Conservation (phyloP, 2,329 filamentous ascomycete genomes). For the Aulographum hederae region DNA sequence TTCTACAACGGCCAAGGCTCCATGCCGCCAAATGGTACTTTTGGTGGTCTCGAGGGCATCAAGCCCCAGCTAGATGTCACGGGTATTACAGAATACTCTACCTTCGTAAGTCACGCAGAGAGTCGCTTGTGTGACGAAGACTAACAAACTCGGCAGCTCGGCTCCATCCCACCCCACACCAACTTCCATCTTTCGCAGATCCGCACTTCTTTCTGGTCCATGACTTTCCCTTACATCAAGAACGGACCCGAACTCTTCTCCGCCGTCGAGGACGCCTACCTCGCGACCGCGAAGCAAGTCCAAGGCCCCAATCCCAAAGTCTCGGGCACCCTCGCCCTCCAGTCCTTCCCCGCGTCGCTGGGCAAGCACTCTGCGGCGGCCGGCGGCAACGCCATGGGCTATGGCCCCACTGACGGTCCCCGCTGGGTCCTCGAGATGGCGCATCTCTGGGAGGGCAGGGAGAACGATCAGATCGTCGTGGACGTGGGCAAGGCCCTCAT, state of each 20-base stretch:
- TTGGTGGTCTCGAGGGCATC: conserved; percentile 17
- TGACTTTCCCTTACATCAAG: conserved; percentile 11
- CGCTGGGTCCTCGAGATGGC: conserved; percentile 8
- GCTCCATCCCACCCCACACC: neutral
- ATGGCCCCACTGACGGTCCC: conserved; percentile 4
- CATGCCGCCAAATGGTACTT: conserved; percentile 13
- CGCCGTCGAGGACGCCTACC: conserved; percentile 15
- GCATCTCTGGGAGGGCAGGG: conserved; percentile 8
- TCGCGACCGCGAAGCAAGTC: conserved; percentile 10
- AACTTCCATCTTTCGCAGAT: neutral
- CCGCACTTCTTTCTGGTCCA: conserved; percentile 9
- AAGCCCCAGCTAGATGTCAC: conserved; percentile 9
- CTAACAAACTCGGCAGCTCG: too few species aligned
- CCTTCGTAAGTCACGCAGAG: conserved; percentile 10
- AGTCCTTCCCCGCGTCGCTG: conserved; percentile 13
- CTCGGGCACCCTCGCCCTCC: conserved; percentile 14
- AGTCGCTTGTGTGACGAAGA: too few species aligned
- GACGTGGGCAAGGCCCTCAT: conserved; percentile 6
- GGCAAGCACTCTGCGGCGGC: conserved; percentile 1
- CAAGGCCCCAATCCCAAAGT: conserved; percentile 10
- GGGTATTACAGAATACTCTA: conserved; percentile 13
- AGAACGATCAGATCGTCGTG: conserved; percentile 7
- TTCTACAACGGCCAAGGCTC: conserved; percentile 17
- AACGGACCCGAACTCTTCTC: conserved; percentile 15
- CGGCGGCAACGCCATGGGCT: conserved; percentile 4